A percentile compares a stretch with the other conserved stretches of the same genome.
Conservation (phyloP, 163 green algal genomes). For the Volvox carteri region DNA sequence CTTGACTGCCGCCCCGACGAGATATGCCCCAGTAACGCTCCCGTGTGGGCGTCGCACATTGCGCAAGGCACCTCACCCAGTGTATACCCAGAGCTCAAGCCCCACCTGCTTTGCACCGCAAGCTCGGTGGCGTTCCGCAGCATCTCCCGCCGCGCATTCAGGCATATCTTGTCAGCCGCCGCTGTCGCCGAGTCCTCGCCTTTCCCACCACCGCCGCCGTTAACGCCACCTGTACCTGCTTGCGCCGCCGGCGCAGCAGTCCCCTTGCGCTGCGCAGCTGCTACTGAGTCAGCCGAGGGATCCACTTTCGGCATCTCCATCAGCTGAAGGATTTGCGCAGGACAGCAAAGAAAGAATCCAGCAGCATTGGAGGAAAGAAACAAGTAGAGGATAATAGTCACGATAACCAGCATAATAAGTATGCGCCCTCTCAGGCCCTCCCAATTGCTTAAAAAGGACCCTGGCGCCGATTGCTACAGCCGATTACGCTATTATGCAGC, state of each 20-base stretch:
- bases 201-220: not conserved
- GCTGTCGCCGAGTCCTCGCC: not conserved
- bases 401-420: too few species aligned
- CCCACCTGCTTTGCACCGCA: conserved; percentile 38
- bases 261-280: not conserved
- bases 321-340: too few species aligned
- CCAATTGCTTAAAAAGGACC: too few species aligned
- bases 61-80: not conserved
- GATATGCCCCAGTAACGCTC: too few species aligned
- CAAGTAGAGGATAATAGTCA: too few species aligned
- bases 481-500: too few species aligned
- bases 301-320: conserved; percentile 39
- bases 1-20: too few species aligned
- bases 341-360: too few species aligned
- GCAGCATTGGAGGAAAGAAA: not conserved
- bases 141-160: conserved; percentile 38
- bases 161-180: not conserved
- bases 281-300: not conserved
- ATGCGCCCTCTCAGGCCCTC: too few species aligned
- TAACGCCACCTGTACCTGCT: not conserved
- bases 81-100: not conserved
- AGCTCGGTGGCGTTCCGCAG: conserved; percentile 45
- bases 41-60: too few species aligned
- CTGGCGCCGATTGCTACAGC: too few species aligned
- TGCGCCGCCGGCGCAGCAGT: not conserved